Evolutionary conservation across 805 yeast species (phyloP), one percentile per base, ranked within the genome.

Genomic region (Candida railenensis): DNA sequence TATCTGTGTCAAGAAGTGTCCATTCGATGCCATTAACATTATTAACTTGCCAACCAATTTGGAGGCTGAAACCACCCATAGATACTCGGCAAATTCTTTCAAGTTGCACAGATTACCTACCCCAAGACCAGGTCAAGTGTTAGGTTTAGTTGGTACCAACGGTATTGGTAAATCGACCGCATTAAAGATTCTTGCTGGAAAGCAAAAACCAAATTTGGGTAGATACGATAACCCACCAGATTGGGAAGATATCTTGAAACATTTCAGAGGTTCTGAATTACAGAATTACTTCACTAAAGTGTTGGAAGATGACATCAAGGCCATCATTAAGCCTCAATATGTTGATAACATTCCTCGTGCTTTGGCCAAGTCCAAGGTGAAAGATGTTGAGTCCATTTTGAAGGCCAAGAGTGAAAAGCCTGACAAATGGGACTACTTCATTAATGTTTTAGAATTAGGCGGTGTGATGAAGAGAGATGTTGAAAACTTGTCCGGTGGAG

Each of bases 111-210:
- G 99, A 69, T 78, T 94, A 61, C 99, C 99, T 21, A 91, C 96
- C 47, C 99, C 99, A 53, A 87, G 99, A 73, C 98, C 99, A 2
- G 98, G 98, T 50, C 99, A 94, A 73, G 99, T 94, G 25, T 77
- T 94, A 54, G 99, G 99, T 56, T 80, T 94, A 56, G 99, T 94
- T 43, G 99, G 99, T 61, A 89, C 97, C 50, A 94, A 94, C 76
- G 99, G 99, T 90, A 94, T 94, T 63, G 99, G 99, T 61, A 94
- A 94, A 67, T 87, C 96, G 11, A 94, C 99, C 16, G 99, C 99
- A 7, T 79, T 94, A 65, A 94, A 94, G 73, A 91, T 94, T 62
- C 80, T 94, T 56, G 96, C 97, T 15, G 99, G 98, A 63, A 94
- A 92, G 70, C 96, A 91, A 69, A 94, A 90, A 70, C 99, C 99